Conservation (phyloP, 306 rosid species). For the Vigna radiata region DNA sequence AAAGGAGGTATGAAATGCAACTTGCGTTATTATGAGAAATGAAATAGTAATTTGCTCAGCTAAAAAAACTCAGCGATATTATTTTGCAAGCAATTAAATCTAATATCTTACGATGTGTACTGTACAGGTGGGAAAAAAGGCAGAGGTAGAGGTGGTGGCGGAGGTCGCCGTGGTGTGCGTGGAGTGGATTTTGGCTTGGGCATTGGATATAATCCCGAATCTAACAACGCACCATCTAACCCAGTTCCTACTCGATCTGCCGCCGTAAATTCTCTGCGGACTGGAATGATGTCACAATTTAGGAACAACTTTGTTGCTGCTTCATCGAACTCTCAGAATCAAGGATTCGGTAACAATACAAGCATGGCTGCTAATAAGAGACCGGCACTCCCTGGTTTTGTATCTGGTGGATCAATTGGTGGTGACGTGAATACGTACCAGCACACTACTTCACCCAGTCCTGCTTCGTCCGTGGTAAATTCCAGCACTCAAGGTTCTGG, state of each 20-base stretch:
- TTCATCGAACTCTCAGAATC: constrained; percentile 65
- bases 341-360: constrained; percentile 54
- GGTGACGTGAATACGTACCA: constrained; percentile 58
- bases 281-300: constrained; percentile 94
- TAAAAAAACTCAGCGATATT: neutral
- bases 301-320: constrained; percentile 85
- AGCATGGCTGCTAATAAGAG: constrained; percentile 59
- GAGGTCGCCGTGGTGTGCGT: constrained; percentile 83
- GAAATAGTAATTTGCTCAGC: constrained; percentile 4
- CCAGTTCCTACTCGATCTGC: constrained; percentile 72
- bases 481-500: constrained; percentile 53
- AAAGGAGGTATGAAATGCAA: constrained; percentile 76
- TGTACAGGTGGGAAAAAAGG: constrained; percentile 86
- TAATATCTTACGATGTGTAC: constrained; percentile 29
- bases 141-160: constrained; percentile 70
- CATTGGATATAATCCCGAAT: constrained; percentile 81
- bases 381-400: constrained; percentile 83
- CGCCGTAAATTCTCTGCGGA: constrained; percentile 76
- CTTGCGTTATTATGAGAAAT: constrained; percentile 31
- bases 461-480: constrained; percentile 55
- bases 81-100: neutral
- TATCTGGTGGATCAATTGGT: constrained; percentile 92
- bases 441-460: constrained; percentile 49
- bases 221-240: constrained; percentile 59
- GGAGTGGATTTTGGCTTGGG: constrained; percentile 98